Conservation (phyloP, 148 eudicot genomes). For the Nepenthes gracilis region DNA sequence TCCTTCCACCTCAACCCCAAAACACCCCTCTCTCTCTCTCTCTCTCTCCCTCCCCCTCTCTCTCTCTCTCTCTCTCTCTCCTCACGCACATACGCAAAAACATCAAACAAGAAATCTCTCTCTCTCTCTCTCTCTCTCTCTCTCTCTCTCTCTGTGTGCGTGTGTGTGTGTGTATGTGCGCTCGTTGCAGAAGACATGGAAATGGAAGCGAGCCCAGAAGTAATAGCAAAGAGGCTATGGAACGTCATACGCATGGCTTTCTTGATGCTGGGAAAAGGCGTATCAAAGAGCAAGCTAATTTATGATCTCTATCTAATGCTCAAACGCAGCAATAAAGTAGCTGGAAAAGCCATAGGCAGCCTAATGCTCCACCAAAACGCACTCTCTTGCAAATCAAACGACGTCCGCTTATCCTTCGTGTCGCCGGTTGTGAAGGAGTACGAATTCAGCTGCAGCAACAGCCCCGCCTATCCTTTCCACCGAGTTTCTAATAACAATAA, state of each 20-base stretch:
- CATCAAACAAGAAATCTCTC: too few species aligned
- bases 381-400: constrained; percentile 33
- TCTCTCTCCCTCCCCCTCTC: too few species aligned
- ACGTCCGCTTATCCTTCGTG: constrained; percentile 16
- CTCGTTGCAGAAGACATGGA: too few species aligned
- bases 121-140: too few species aligned
- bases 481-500: constrained; percentile 16
- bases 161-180: too few species aligned
- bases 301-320: constrained; percentile 33
- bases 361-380: constrained; percentile 40
- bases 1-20: too few species aligned
- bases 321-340: constrained; percentile 32
- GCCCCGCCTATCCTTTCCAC: constrained; percentile 25
- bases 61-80: too few species aligned
- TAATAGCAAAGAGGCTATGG: neutral
- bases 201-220: neutral
- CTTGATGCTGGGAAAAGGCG: constrained; percentile 16
- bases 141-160: too few species aligned
- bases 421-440: constrained; percentile 30
- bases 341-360: constrained; percentile 32
- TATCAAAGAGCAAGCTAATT: constrained; percentile 44
- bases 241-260: neutral
- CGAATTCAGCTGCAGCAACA: constrained; percentile 73
- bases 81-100: too few species aligned
- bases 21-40: too few species aligned